Conservation (phyloP, 331 rosid genomes). For the Pyracantha coccinea region DNA sequence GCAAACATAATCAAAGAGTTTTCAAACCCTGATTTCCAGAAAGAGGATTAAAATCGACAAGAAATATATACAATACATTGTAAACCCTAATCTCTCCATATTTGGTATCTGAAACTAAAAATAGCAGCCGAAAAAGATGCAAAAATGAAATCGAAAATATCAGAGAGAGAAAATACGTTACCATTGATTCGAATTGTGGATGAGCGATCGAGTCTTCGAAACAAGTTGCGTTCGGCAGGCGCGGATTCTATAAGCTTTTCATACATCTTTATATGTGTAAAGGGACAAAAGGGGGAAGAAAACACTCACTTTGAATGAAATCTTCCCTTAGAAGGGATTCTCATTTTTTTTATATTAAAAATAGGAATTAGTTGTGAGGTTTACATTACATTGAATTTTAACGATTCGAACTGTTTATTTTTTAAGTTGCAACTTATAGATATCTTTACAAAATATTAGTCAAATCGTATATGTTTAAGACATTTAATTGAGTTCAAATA, state of each 20-base stretch:
- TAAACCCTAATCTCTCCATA: not conserved
- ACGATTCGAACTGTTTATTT: too few species aligned
- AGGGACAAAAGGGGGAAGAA: too few species aligned
- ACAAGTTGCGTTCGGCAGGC: not conserved
- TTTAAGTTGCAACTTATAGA: too few species aligned
- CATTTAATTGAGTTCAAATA: too few species aligned
- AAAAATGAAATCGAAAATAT: not conserved
- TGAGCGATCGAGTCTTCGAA: not conserved
- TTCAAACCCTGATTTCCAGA: not conserved
- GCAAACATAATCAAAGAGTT: not conserved
- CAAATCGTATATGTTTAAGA: too few species aligned
- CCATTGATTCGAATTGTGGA: not conserved
- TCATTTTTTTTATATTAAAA: too few species aligned
- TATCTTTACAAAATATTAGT: too few species aligned
- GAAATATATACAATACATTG: not conserved
- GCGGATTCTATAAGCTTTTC: not conserved
- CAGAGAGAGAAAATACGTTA: not conserved
- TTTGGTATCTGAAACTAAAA: not conserved
- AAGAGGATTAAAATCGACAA: not conserved
- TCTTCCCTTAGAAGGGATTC: too few species aligned
- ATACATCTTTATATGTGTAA: too few species aligned
- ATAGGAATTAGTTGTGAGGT: too few species aligned
- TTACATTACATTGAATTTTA: too few species aligned
- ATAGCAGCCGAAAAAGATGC: not conserved
- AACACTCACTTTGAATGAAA: too few species aligned